phyloP scores from a whole-genome alignment of 2,329 filamentous ascomycete species.

The Phoma sp. region DNA sequence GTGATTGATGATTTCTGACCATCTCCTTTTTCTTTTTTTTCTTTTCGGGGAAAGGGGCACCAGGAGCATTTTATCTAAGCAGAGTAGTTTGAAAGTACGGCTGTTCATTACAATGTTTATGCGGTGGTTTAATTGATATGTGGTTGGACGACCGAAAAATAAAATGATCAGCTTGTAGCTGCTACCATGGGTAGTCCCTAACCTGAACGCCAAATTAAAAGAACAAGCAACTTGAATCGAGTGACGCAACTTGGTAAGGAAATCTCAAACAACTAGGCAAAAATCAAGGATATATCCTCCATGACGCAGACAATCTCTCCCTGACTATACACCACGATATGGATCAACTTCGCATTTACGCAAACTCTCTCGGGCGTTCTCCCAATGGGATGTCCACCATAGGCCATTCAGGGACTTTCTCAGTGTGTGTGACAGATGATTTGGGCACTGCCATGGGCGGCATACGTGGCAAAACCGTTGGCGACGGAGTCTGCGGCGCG shows the following conservation, averaged over 20 bases:
- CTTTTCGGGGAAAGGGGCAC: too few relatives aligned
- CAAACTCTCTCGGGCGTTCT: neutral
- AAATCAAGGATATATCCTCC: constrained; percentile 7
- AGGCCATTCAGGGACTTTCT: neutral
- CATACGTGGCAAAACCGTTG: neutral
- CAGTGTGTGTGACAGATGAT: neutral
- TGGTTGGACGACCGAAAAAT: neutral
- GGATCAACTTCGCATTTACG: neutral
- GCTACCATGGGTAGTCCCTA: constrained; percentile 14
- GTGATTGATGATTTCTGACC: too few relatives aligned
- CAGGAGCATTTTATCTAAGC: too few relatives aligned
- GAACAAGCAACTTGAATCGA: neutral
- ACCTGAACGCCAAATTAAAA: neutral
- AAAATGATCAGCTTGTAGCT: constrained; percentile 6
- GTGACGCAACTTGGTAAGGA: neutral
- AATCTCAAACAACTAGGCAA: neutral
- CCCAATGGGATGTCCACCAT: constrained; percentile 3
- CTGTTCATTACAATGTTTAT: too few relatives aligned
- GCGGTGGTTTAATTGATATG: too few relatives aligned
- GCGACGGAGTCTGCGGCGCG: constrained; percentile 15
- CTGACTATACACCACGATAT: constrained; percentile 2
- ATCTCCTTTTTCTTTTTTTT: too few relatives aligned
- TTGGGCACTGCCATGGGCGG: neutral
- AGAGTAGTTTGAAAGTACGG: too few relatives aligned
- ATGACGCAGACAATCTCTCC: neutral